phyloP scores from a whole-genome alignment of 352 stramenopile genomes.

The Phytophthora boehmeriae region DNA sequence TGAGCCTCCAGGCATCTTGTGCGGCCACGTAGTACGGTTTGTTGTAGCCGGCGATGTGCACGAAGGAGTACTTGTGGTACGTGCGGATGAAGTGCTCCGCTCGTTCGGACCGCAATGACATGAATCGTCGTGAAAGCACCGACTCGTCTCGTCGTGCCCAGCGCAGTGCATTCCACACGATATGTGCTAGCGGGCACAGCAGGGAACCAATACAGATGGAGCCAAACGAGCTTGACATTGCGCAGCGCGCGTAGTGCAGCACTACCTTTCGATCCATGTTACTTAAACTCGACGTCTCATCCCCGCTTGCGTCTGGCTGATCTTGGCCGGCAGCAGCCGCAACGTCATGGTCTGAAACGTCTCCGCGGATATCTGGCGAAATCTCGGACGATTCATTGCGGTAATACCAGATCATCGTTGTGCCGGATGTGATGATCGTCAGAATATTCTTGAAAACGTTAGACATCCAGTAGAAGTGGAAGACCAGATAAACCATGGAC shows the following conservation, averaged over 20 bases:
- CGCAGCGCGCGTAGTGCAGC: slow-evolving; percentile 66
- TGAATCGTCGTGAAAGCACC: slow-evolving; percentile 60
- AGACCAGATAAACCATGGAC: slow-evolving; percentile 73
- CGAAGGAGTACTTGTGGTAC: slow-evolving; percentile 89
- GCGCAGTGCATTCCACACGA: slow-evolving; percentile 80
- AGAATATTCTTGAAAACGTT: slow-evolving; percentile 88
- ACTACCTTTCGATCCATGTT: slow-evolving; percentile 62
- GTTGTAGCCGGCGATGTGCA: slow-evolving; percentile 82
- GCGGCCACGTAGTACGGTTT: slow-evolving; percentile 84
- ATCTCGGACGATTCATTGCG: slow-evolving; percentile 70
- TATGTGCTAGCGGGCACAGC: slow-evolving; percentile 73
- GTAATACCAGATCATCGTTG: slow-evolving; percentile 90
- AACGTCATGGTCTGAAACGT: slow-evolving; percentile 46
- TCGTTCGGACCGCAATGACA: slow-evolving; percentile 61
- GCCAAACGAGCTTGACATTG: slow-evolving; percentile 76
- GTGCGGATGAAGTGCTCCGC: slow-evolving; percentile 82
- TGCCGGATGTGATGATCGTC: slow-evolving; percentile 76
- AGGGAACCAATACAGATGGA: slow-evolving; percentile 88
- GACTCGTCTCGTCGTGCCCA: slow-evolving; percentile 80
- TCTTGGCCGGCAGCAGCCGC: slow-evolving; percentile 22
- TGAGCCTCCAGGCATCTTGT: slow-evolving; percentile 76
- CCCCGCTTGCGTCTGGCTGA: slow-evolving; percentile 14
- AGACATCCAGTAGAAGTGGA: slow-evolving; percentile 90
- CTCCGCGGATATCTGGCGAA: slow-evolving; percentile 45
- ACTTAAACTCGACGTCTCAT: neutral